These are phyloP conservation scores for Neurospora sublineolata DNA, from an alignment of 495 filamentous ascomycete species.

Conservation along the genomic window DNA sequence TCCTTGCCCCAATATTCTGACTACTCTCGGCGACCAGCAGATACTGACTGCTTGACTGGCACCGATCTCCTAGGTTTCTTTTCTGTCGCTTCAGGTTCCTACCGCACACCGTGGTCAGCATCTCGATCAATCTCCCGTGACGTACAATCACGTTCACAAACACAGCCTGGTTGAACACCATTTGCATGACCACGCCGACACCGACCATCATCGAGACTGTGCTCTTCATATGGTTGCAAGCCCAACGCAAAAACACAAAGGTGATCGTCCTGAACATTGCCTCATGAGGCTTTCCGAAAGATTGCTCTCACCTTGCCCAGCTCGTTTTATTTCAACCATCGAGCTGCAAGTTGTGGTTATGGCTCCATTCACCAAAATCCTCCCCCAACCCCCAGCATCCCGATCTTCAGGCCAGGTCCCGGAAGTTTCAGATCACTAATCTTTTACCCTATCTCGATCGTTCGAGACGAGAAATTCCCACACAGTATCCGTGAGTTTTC, in stretches of 20 bases:
- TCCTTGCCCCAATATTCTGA: background rate
- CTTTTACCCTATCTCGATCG: background rate
- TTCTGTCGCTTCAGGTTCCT: background rate
- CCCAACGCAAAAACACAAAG: background rate
- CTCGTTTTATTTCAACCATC: background rate
- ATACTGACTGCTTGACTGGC: background rate
- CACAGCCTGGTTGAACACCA: background rate
- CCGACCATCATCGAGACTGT: background rate
- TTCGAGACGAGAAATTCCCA: background rate
- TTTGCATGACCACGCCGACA: background rate
- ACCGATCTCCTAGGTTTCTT: background rate
- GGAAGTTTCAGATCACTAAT: background rate
- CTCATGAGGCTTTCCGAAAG: background rate
- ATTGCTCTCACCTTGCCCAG: background rate
- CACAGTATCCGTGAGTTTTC: background rate
- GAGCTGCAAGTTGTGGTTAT: background rate
- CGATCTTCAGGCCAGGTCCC: background rate
- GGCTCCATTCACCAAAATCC: background rate
- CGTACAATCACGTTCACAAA: background rate
- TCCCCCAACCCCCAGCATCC: background rate
- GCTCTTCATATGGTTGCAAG: background rate
- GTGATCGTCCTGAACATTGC: background rate
- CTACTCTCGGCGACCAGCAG: background rate
- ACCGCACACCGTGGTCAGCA: background rate
- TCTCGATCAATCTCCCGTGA: background rate